A percentile compares a stretch with the other conserved stretches of the same genome.
Evolutionary conservation across 179 eudicot genomes (phyloP).

Genomic region (Gypsophila paniculata): DNA sequence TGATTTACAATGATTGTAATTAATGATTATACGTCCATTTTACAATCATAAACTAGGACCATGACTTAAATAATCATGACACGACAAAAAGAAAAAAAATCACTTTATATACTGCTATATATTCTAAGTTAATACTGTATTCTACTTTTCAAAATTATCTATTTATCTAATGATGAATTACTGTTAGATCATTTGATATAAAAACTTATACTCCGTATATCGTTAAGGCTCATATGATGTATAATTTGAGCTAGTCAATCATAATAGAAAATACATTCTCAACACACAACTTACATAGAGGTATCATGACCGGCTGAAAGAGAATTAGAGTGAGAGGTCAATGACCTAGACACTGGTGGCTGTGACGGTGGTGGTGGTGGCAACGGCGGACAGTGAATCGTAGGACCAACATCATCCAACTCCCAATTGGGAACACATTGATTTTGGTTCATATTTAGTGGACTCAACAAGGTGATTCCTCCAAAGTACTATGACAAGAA

Average conservation of each 20-base stretch:
- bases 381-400: neutral
- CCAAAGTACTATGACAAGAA: neutral
- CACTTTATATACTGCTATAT: too few species aligned
- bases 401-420: conserved; percentile 29
- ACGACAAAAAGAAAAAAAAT: neutral
- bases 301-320: conserved; percentile 28
- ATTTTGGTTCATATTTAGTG: conserved; percentile 24
- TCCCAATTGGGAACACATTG: conserved; percentile 70
- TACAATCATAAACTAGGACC: neutral
- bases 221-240: too few species aligned
- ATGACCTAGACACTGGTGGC: conserved; percentile 15
- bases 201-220: too few species aligned
- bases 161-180: too few species aligned
- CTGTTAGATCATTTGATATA: too few species aligned
- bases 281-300: conserved; percentile 25
- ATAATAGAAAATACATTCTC: too few species aligned
- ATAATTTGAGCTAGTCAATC: too few species aligned
- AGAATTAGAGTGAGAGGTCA: conserved; percentile 31
- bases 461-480: too few species aligned
- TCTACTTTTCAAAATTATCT: too few species aligned
- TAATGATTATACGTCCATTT: neutral
- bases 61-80: neutral
- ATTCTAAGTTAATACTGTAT: too few species aligned
- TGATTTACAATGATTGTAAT: too few species aligned
- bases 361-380: neutral